Conservation (phyloP, 495 filamentous ascomycete species). For the Entonaema liquescens region DNA sequence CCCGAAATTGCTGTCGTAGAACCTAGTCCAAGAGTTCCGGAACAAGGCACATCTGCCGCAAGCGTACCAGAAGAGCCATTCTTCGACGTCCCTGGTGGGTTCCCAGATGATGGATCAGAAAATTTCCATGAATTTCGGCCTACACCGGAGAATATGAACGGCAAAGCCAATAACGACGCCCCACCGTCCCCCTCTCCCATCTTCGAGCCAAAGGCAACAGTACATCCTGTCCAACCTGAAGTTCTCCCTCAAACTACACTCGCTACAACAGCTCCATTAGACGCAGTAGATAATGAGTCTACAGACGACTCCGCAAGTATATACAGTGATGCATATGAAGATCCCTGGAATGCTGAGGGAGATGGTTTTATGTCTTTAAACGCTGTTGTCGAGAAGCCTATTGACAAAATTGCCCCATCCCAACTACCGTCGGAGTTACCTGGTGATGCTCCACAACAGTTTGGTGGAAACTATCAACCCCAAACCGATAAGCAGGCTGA, state of each 20-base stretch:
- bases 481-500: slow-evolving; percentile 7
- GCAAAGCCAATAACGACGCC: neutral
- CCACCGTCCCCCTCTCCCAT: slow-evolving; percentile 21
- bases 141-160: neutral
- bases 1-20: slow-evolving; percentile 50
- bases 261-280: slow-evolving; percentile 23
- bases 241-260: slow-evolving; percentile 39
- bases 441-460: slow-evolving; percentile 5
- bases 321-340: slow-evolving; percentile 90
- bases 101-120: slow-evolving; percentile 53
- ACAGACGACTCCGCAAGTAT: slow-evolving; percentile 62
- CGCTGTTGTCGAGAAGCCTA: slow-evolving; percentile 77
- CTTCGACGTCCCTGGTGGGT: slow-evolving; percentile 56
- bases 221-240: slow-evolving; percentile 23
- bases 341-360: slow-evolving; percentile 71
- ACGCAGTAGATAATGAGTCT: slow-evolving; percentile 6
- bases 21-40: slow-evolving; percentile 44
- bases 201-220: slow-evolving; percentile 31
- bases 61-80: slow-evolving; percentile 25
- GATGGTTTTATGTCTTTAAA: slow-evolving; percentile 85
- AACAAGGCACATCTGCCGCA: slow-evolving; percentile 7
- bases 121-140: slow-evolving; percentile 1
- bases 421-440: slow-evolving; percentile 9
- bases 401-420: slow-evolving; percentile 15
- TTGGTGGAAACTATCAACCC: neutral